Base-by-base conservation (phyloP, 2,329 filamentous ascomycete species). In the Aspergillus caelatus region DNA sequence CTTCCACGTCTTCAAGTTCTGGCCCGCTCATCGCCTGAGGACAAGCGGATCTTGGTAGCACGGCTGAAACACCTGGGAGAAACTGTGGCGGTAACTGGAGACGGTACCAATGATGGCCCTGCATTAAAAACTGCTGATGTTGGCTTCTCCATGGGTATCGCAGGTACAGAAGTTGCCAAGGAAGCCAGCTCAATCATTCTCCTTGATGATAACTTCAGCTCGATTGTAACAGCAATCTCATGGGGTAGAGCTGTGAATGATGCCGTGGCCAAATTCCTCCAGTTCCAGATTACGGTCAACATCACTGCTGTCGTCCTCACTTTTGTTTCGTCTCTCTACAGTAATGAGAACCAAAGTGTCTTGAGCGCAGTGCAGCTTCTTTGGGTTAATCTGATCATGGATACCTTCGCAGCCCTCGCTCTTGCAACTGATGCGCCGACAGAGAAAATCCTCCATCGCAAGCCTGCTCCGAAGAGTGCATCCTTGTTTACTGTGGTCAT, bases 351-450 rank as follows among this genome's bases (percentile, higher is more conserved):
- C 75, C 77, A 82, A 56, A 92, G 92, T 55, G 93, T 97, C 30
- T 81, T 97, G 61, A 95, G 88, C 2, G 93, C 93, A 12, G 93
- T 97, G 30, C 94, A 97, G 79, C 86, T 97, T 70, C 88, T 97
- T 34, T 97, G 94, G 94, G 93, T 97, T 72, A 97, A 97, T 73
- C 83, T 97, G 71, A 97, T 97, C 80, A 97, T 97, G 94, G 94
- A 97, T 72, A 97, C 94, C 0, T 92, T 97, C 64, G 94, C 93
- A 28, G 93, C 93, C 19, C 84, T 97, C 46, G 93, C 93, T 10
- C 86, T 97, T 66, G 93, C 93, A 1, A 97, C 93, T 1, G 93
- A 97, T 75, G 92, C 93, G n/a, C 93, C 93, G 0, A 91, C 91
- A 14, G 89, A 91, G 58, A 91, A 88, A 69, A 89, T 97, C 30